Evolutionary conservation across 2,329 filamentous ascomycete species (phyloP).

Genomic region (Lecanicillium sp.): DNA sequence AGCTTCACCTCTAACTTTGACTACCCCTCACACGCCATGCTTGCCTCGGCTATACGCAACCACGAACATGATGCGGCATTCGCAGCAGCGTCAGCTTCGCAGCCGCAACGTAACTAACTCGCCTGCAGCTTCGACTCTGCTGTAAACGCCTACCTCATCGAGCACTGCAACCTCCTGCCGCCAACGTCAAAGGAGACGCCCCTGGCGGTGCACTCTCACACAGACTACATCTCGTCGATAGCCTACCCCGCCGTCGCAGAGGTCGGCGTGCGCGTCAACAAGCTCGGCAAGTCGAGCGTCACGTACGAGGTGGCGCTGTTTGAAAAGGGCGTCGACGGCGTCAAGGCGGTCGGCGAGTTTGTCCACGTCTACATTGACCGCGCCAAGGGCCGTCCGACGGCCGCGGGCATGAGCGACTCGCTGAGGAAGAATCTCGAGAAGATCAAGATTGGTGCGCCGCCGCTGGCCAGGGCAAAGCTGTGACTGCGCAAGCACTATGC

Average conservation of each 20-base stretch:
- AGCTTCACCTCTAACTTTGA: no score
- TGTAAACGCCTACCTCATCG: constrained; percentile 81
- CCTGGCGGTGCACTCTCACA: constrained; percentile 78
- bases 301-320: constrained; percentile 88
- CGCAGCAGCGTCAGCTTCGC: no score
- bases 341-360: constrained; percentile 80
- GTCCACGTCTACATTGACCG: constrained; percentile 85
- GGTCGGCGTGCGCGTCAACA: constrained; percentile 72
- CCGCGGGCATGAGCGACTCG: constrained; percentile 53
- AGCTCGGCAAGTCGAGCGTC: constrained; percentile 78
- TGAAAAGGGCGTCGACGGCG: constrained; percentile 60
- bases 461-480: constrained; percentile 3
- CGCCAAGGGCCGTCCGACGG: constrained; percentile 58
- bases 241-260: constrained; percentile 78
- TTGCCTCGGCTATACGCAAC: not conserved
- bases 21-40: constrained; percentile 1
- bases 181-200: constrained; percentile 65
- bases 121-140: constrained; percentile 69
- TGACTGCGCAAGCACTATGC: no score
- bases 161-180: constrained; percentile 67
- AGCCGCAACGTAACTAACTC: no score
- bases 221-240: constrained; percentile 76
- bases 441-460: constrained; percentile 32
- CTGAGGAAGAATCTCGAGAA: constrained; percentile 53
- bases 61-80: not conserved